phyloP scores from a whole-genome alignment of 441 rosid species.

The Populus hybrid region DNA sequence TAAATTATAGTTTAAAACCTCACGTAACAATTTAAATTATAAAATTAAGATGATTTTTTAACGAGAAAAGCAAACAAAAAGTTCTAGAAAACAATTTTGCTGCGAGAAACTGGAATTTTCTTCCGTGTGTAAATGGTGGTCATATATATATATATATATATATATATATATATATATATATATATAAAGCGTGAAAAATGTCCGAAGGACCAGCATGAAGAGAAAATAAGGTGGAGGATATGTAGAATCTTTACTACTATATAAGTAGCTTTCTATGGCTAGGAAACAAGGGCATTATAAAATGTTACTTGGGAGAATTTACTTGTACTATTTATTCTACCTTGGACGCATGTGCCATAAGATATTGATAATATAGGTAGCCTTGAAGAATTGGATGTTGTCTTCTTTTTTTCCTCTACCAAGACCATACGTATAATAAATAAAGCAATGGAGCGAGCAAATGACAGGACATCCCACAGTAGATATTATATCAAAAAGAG shows the following conservation, averaged over 20 bases:
- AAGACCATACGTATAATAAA: not conserved
- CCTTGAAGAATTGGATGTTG: not conserved
- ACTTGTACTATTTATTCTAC: not conserved
- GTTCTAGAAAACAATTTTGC: too few relatives aligned
- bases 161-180: too few relatives aligned
- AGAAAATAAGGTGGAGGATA: too few relatives aligned
- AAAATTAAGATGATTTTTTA: too few relatives aligned
- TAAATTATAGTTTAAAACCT: too few relatives aligned
- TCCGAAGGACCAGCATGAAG: too few relatives aligned
- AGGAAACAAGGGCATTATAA: not conserved
- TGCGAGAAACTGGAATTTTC: too few relatives aligned
- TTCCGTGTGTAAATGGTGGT: not conserved
- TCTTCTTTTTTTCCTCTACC: not conserved
- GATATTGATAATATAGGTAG: not conserved
- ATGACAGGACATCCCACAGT: not conserved
- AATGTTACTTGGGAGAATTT: not conserved
- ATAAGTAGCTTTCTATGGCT: not conserved
- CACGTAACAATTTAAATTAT: too few relatives aligned
- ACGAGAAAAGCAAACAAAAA: too few relatives aligned
- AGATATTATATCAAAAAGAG: not conserved
- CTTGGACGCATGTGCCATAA: slow-evolving; percentile 18
- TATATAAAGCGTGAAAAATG: too few relatives aligned
- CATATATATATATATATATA: too few relatives aligned
- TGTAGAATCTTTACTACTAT: too few relatives aligned
- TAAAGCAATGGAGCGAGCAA: not conserved